Evolutionary conservation across 352 stramenopile genomes (phyloP).

Genomic region (Pythium vanterpoolii): DNA sequence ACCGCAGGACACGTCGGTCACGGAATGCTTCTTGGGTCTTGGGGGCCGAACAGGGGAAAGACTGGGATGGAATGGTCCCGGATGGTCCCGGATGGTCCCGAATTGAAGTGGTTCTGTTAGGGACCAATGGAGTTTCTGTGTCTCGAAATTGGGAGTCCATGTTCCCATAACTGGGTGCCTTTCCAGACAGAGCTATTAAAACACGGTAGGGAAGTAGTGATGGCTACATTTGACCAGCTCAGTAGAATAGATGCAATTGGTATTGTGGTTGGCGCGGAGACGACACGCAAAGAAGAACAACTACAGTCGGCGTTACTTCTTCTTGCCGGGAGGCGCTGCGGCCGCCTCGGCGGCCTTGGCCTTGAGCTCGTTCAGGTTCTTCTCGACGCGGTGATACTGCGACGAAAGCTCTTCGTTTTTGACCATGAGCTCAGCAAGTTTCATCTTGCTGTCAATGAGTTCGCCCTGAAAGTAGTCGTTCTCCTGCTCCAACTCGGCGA

Average conservation of each 20-base stretch:
- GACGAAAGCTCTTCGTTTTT: slow-evolving; percentile 65
- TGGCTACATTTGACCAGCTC: slow-evolving; percentile 9
- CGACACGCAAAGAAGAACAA: neutral
- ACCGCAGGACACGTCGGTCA: slow-evolving; percentile 21
- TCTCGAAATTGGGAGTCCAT: neutral
- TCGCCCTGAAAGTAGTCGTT: slow-evolving; percentile 84
- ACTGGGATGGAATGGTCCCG: neutral
- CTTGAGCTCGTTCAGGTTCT: slow-evolving; percentile 47
- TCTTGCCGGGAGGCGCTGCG: slow-evolving; percentile 41
- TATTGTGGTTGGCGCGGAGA: neutral
- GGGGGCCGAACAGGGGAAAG: slow-evolving; percentile 6
- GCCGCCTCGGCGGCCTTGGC: slow-evolving; percentile 40
- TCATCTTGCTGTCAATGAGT: slow-evolving; percentile 83
- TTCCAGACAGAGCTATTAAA: slow-evolving; percentile 7
- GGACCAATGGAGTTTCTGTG: neutral
- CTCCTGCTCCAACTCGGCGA: slow-evolving; percentile 57
- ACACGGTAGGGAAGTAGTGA: neutral
- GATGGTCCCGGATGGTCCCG: slow-evolving; percentile 19
- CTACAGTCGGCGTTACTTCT: slow-evolving; percentile 25
- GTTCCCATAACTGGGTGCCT: neutral
- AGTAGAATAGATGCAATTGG: slow-evolving; percentile 1
- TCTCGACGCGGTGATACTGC: slow-evolving; percentile 65
- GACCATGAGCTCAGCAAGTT: slow-evolving; percentile 68
- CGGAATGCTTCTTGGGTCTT: neutral
- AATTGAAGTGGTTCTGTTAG: neutral